phyloP scores from a whole-genome alignment of 805 yeast species.

The Candida vaughaniae region DNA sequence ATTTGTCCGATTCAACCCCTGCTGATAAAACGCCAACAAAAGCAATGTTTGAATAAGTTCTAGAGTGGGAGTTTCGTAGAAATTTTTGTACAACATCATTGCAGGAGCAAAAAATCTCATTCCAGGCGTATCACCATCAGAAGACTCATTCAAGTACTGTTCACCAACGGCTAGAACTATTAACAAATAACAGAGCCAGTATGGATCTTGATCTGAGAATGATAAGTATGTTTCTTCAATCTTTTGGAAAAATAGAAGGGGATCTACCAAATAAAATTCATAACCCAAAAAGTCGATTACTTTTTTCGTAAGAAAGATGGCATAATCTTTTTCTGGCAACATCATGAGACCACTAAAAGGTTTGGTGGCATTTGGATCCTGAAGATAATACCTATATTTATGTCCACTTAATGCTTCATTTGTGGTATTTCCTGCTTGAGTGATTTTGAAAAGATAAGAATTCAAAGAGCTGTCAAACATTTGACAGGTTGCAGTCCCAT shows the following conservation, averaged over 20 bases:
- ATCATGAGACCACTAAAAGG: slow-evolving; percentile 7
- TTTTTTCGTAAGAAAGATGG: slow-evolving; percentile 7
- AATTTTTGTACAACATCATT: slow-evolving; percentile 25
- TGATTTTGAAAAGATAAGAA: slow-evolving; percentile 7
- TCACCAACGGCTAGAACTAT: slow-evolving; percentile 12
- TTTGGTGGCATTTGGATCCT: slow-evolving; percentile 5
- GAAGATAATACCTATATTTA: slow-evolving; percentile 3
- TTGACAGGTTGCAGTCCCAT: slow-evolving; percentile 9
- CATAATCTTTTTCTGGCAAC: slow-evolving; percentile 13
- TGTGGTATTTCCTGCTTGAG: slow-evolving; percentile 1
- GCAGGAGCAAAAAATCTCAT: slow-evolving; percentile 31
- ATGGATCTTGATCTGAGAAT: slow-evolving; percentile 5
- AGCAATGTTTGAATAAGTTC: slow-evolving; percentile 32
- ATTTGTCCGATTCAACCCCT: slow-evolving; percentile 32
- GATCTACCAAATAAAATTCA: slow-evolving; percentile 9
- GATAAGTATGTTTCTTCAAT: slow-evolving; percentile 7
- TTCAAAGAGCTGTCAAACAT: slow-evolving; percentile 11
- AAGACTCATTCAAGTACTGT: slow-evolving; percentile 11
- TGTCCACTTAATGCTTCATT: background rate
- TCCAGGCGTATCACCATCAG: slow-evolving; percentile 26
- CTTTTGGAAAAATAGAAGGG: slow-evolving; percentile 4
- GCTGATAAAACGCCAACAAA: slow-evolving; percentile 33
- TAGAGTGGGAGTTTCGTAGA: slow-evolving; percentile 26
- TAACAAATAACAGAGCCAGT: slow-evolving; percentile 10
- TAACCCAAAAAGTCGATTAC: slow-evolving; percentile 10